phyloP scores from a whole-genome alignment of 2,329 filamentous ascomycete genomes.

The Emergomyces pasteurianus region DNA sequence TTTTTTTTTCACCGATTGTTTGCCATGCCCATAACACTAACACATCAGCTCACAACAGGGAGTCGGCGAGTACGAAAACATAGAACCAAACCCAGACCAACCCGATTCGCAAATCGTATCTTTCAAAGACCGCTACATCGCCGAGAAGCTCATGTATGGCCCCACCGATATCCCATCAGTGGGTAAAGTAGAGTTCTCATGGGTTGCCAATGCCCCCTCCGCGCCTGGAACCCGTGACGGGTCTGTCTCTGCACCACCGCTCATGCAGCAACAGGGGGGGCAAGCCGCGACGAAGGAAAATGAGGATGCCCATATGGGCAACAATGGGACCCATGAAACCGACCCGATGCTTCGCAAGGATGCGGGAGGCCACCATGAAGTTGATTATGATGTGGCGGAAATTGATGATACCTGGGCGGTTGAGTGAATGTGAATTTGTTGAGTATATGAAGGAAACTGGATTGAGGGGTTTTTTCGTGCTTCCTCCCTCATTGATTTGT shows the following conservation, averaged over 20 bases:
- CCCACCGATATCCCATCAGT: constrained; percentile 38
- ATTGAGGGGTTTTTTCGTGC: not conserved
- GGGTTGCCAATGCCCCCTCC: constrained; percentile 32
- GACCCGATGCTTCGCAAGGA: constrained; percentile 11
- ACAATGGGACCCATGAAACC: constrained; percentile 8
- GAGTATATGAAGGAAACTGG: not conserved
- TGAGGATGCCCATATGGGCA: constrained; percentile 21
- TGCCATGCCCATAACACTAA: too few relatives aligned
- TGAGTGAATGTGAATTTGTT: constrained; percentile 6
- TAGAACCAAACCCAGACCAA: constrained; percentile 30
- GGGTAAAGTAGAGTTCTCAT: constrained; percentile 43
- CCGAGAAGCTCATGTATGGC: constrained; percentile 43
- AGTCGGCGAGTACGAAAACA: constrained; percentile 35
- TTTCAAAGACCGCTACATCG: constrained; percentile 40
- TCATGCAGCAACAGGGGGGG: not conserved
- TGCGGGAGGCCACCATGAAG: constrained; percentile 22
- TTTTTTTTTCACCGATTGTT: not conserved
- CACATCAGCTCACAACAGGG: constrained; percentile 21
- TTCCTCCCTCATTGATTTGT: too few relatives aligned
- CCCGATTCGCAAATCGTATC: constrained; percentile 30
- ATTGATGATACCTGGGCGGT: constrained; percentile 35
- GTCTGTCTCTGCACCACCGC: constrained; percentile 9
- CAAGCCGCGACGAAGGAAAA: constrained; percentile 18
- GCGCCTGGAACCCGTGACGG: constrained; percentile 6
- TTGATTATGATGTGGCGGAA: constrained; percentile 42